Evolutionary conservation across 345 rosid genomes (phyloP).

Genomic region (Euphorbia pulcherrima): DNA sequence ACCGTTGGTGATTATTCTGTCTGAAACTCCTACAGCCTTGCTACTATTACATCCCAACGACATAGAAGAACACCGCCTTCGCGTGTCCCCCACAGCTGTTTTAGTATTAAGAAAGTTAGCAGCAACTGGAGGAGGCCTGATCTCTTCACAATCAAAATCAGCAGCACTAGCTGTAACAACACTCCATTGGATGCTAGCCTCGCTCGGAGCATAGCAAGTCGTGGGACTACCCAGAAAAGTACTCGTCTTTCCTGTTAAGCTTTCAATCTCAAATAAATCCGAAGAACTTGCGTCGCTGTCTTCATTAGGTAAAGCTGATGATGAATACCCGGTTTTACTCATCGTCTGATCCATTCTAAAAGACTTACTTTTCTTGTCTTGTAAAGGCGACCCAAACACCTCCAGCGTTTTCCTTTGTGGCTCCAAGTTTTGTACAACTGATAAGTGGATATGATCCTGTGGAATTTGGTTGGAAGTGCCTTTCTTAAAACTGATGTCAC

Average conservation of each 20-base stretch:
- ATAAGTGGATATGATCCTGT: background rate
- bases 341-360: constrained; percentile 38
- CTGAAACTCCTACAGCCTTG: constrained; percentile 58
- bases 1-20: constrained; percentile 28
- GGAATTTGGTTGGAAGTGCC: background rate
- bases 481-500: too few relatives aligned
- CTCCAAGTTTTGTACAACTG: constrained; percentile 11
- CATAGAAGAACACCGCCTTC: constrained; percentile 35
- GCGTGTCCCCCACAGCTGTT: constrained; percentile 24
- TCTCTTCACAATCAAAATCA: constrained; percentile 56
- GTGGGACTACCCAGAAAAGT: constrained; percentile 45
- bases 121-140: constrained; percentile 24
- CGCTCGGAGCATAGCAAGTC: constrained; percentile 72
- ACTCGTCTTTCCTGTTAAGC: constrained; percentile 42
- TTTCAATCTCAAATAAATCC: constrained; percentile 82
- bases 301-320: too few relatives aligned
- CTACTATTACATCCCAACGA: constrained; percentile 69
- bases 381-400: constrained; percentile 55
- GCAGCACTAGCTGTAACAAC: constrained; percentile 81
- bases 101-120: constrained; percentile 23
- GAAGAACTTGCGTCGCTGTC: constrained; percentile 74
- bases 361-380: constrained; percentile 31
- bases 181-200: constrained; percentile 87
- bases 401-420: constrained; percentile 46
- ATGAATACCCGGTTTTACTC: constrained; percentile 43